These are phyloP conservation scores for Mycosarcoma mackinlayi DNA, from an alignment of 1,284 basidiomycete species.

Conservation along the genomic window DNA sequence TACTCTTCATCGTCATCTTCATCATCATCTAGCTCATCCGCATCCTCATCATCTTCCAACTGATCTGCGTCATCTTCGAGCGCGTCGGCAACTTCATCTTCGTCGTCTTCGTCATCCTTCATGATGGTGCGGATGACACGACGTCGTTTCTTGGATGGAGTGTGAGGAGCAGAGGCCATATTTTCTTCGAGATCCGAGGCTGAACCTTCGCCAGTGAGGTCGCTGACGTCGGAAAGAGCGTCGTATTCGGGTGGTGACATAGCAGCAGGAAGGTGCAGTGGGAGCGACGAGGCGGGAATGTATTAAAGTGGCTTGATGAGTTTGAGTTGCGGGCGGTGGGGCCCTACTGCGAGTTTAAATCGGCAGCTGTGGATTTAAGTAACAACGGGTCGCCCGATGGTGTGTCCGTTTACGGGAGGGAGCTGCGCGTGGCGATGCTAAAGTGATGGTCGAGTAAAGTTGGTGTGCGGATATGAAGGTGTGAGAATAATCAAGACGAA, in stretches of 20 bases:
- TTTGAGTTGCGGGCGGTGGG: not conserved
- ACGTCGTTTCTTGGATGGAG: constrained; percentile 37
- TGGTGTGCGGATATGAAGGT: too few species aligned
- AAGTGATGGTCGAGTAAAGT: too few species aligned
- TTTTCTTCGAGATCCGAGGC: constrained; percentile 10
- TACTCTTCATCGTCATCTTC: constrained; percentile 67
- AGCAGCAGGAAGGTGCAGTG: not conserved
- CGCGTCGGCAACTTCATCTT: constrained; percentile 32
- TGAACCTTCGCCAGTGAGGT: constrained; percentile 36
- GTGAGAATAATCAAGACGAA: too few species aligned
- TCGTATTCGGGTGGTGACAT: constrained; percentile 31
- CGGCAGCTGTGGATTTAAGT: too few species aligned
- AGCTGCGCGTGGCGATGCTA: too few species aligned
- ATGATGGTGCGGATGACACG: constrained; percentile 11
- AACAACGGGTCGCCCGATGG: too few species aligned
- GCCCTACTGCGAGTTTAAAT: not conserved
- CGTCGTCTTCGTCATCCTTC: constrained; percentile 17
- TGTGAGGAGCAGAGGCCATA: constrained; percentile 29
- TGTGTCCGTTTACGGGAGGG: too few species aligned
- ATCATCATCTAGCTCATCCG: constrained; percentile 59
- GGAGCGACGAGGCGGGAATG: too few species aligned
- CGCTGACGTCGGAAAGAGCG: constrained; percentile 39
- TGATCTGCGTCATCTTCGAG: constrained; percentile 20
- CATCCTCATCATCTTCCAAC: constrained; percentile 55
- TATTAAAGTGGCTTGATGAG: too few species aligned